These are phyloP conservation scores for Cadophora gregata DNA, from an alignment of 2,329 filamentous ascomycete genomes.

Conservation along the genomic window DNA sequence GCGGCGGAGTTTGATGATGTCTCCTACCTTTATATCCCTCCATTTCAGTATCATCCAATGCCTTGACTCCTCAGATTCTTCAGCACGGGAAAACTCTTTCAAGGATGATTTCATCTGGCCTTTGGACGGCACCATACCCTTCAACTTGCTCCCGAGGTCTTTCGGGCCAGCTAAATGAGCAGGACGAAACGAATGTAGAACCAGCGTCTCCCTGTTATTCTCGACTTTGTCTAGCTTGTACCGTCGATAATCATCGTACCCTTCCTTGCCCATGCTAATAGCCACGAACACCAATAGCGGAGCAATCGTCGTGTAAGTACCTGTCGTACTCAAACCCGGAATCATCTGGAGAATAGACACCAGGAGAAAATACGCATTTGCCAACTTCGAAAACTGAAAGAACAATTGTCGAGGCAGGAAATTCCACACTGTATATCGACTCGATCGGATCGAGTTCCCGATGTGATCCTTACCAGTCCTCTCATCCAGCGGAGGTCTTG, in stretches of 20 bases:
- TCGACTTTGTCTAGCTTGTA: constrained; percentile 86
- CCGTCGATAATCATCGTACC: constrained; percentile 85
- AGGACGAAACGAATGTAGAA: constrained; percentile 35
- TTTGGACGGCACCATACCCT: constrained; percentile 10
- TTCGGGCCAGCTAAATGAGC: constrained; percentile 12
- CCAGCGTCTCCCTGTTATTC: constrained; percentile 68
- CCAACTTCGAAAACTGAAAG: constrained; percentile 91
- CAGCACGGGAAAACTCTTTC: neutral
- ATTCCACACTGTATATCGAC: constrained; percentile 86
- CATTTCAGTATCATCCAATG: constrained; percentile 64
- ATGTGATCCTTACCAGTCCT: constrained; percentile 76
- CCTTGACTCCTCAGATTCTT: constrained; percentile 20
- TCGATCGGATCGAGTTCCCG: constrained; percentile 85
- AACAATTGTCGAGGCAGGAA: constrained; percentile 88
- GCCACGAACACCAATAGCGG: constrained; percentile 83
- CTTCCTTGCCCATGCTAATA: constrained; percentile 91
- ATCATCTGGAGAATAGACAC: constrained; percentile 90
- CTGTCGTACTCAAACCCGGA: constrained; percentile 90
- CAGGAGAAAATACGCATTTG: constrained; percentile 93
- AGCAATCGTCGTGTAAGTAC: constrained; percentile 84
- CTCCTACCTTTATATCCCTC: constrained; percentile 73
- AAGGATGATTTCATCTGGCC: neutral
- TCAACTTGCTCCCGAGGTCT: constrained; percentile 15
- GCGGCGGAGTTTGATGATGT: constrained; percentile 70
- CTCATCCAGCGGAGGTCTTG: constrained; percentile 72